phyloP scores from a whole-genome alignment of 2,329 filamentous ascomycete species.

The Ophiostoma perfectum region DNA sequence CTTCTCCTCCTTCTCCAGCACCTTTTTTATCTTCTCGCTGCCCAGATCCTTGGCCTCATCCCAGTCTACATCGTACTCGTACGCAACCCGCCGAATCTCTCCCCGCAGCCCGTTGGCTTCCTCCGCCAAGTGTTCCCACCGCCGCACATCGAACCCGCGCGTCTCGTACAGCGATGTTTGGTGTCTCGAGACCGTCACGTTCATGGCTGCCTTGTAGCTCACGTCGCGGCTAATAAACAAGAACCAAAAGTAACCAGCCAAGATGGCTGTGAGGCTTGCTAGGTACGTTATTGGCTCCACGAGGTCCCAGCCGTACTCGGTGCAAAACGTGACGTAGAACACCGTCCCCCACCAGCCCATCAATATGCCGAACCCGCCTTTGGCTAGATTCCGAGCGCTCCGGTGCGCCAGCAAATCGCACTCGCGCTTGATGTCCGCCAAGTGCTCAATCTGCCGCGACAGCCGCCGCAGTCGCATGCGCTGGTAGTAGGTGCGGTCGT shows the following conservation, averaged over 20 bases:
- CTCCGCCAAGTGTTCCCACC: conserved; percentile 73
- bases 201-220: conserved; percentile 78
- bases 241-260: conserved; percentile 90
- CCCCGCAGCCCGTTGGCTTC: conserved; percentile 71
- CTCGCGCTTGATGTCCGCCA: conserved; percentile 71
- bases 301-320: conserved; percentile 79
- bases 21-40: conserved; percentile 57
- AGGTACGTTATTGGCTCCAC: conserved; percentile 91
- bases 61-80: conserved; percentile 89
- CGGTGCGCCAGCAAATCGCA: conserved; percentile 74
- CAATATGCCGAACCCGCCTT: conserved; percentile 70
- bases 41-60: conserved; percentile 69
- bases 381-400: conserved; percentile 71
- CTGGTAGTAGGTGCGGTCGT: conserved; percentile 84
- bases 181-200: conserved; percentile 74
- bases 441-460: conserved; percentile 59
- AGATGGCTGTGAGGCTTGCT: conserved; percentile 77
- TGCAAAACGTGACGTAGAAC: conserved; percentile 66
- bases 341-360: conserved; percentile 76
- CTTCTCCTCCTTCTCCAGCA: conserved; percentile 48
- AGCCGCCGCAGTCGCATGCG: conserved; percentile 69
- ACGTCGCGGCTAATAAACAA: conserved; percentile 87
- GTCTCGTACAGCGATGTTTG: conserved; percentile 71
- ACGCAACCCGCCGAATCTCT: conserved; percentile 74
- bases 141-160: conserved; percentile 67